Evolutionary conservation across 2,329 filamentous ascomycete species (phyloP), one percentile per base, ranked within the genome.

Genomic region (Clonostachys chloroleuca): DNA sequence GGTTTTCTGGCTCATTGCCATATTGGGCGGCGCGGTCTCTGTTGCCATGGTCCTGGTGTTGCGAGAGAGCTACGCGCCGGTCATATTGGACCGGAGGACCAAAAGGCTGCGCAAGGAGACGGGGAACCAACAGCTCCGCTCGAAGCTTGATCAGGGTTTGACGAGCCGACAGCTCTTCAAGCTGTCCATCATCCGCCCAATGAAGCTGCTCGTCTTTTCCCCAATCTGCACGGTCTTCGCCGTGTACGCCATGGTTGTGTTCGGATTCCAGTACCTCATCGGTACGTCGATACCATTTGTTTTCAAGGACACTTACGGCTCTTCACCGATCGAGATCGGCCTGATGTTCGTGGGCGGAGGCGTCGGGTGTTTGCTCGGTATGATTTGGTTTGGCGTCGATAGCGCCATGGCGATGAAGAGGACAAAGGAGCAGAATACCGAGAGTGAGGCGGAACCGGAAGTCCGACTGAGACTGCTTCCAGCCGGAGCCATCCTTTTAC

Each of bases 141-240:
- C 58, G 43, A 60, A 54, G 0, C 34, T 52, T 7, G 46, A 59
- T 4, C 52, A 60, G 10, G 49, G 52, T 1, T 46, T 45, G 5
- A 50, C 41, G 1, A 41, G 57, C 13, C 54, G 46, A 16, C 46
- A 57, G n/a, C 50, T 53, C 30, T 56, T 86, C 47, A 62, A 62
- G 16, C 78, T 84, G 48, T 72, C 88, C 12, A 74, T 73, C 12
- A 67, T 86, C 34, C 77, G 83, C 0, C 86, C 86, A 0, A 73
- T 86, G 47, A 77, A 81, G 54, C 69, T 89, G 42, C 73, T 90
- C 10, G 58, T 69, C 41, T 86, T 55, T 1, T 54, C 81, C 2
- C 84, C 84, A 0, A 86, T 87, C 49, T 84, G 83, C 59, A 79
- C 86, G 53, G 70, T 84, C 9, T 71, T 88, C 39, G 78, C 83